phyloP scores from a whole-genome alignment of 139 green algal genomes.

The Coelastrella sp. region DNA sequence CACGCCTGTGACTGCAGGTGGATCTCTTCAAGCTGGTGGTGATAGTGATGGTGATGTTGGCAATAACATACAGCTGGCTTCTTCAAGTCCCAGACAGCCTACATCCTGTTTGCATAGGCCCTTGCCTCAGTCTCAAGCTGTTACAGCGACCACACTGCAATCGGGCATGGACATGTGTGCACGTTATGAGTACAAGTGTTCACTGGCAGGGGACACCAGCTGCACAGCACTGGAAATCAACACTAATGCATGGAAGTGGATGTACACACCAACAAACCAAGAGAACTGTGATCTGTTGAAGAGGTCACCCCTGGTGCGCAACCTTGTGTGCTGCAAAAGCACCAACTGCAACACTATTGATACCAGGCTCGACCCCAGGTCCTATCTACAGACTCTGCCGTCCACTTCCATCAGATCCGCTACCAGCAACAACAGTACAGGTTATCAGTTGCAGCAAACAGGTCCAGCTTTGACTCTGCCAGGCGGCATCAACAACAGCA shows the following conservation, averaged over 20 bases:
- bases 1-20: no score
- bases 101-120: background rate
- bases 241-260: background rate
- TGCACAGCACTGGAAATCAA: background rate
- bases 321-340: background rate
- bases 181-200: conserved; percentile 1
- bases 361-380: background rate
- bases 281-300: background rate
- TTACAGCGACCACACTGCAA: background rate
- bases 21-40: background rate
- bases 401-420: background rate
- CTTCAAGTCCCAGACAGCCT: background rate
- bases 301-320: background rate
- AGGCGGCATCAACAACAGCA: background rate
- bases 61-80: no score
- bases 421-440: background rate
- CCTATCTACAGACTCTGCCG: background rate
- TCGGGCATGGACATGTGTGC: background rate
- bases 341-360: background rate
- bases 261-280: background rate
- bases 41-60: background rate
- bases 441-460: background rate
- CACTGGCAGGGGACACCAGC: background rate
- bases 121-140: background rate
- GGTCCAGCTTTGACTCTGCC: background rate